Percentiles rank a stretch among this genome's conserved stretches.
phyloP scores from a whole-genome alignment of 164 flowering plant species.

The Houttuynia cordata region DNA sequence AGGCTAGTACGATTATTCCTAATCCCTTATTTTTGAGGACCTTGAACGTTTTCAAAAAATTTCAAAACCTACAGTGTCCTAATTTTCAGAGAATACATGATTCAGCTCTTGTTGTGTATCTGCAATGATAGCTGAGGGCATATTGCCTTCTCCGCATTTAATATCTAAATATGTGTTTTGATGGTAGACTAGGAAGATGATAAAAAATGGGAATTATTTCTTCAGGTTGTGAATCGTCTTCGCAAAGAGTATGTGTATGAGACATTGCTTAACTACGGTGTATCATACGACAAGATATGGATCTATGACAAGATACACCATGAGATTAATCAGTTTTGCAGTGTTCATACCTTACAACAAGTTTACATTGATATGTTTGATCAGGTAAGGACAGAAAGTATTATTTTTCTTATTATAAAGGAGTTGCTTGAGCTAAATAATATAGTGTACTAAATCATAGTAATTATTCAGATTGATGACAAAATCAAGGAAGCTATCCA shows the following conservation, averaged over 20 bases:
- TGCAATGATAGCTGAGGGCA: too few relatives aligned
- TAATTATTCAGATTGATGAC: slow-evolving; percentile 68
- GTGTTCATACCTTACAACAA: slow-evolving; percentile 82
- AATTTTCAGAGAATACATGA: too few relatives aligned
- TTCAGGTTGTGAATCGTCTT: slow-evolving; percentile 90
- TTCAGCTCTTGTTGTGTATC: too few relatives aligned
- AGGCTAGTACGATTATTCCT: too few relatives aligned
- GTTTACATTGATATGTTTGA: slow-evolving; percentile 96
- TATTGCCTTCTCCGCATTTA: too few relatives aligned
- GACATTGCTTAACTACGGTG: slow-evolving; percentile 83
- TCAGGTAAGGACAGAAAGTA: slow-evolving; percentile 33
- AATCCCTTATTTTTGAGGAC: too few relatives aligned
- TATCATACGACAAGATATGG: slow-evolving; percentile 92
- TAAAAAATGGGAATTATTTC: background rate
- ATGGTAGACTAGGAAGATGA: background rate
- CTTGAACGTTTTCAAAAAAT: too few relatives aligned
- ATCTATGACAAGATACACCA: slow-evolving; percentile 98
- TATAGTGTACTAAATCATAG: background rate
- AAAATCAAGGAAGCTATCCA: slow-evolving; percentile 97
- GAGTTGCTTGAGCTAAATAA: background rate
- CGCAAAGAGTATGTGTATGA: slow-evolving; percentile 74
- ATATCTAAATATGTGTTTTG: background rate
- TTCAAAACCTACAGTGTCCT: too few relatives aligned
- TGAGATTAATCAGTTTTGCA: slow-evolving; percentile 97
- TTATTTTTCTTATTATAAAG: background rate